Base-by-base conservation (phyloP, 208 protist species). In the Leishmania turanica region DNA sequence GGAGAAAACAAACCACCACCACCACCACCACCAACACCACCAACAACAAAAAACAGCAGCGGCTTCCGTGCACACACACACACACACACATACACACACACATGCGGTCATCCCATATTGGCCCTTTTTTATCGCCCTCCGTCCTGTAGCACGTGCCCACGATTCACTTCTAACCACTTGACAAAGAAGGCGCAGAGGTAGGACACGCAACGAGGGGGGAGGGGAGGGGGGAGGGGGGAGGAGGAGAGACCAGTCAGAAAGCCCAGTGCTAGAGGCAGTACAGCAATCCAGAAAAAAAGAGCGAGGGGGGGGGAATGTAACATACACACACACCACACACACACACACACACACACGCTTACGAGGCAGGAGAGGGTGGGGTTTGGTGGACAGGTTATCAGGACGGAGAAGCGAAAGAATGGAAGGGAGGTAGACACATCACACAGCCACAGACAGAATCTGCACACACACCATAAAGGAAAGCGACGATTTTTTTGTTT, bases 201-300 rank as follows among this genome's bases (percentile, higher is more conserved):
- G 7, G 21, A 58, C 54, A 58, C 54, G 21, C 21, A 27, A 58
- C 45, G 45, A 49, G 45, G 45, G 45, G 45, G 45, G 45, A 49
- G 45, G 45, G 45, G 45, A 49, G 45, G 45, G 45, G 45, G 45
- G 45, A 49, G 45, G 45, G 45, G 45, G 45, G 9, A 9, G 45
- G 40, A 15, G 21, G 54, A 19, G 54, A 31, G 27, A 64, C 58
- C 58, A 64, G 2, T 31, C 54, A 37, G 74, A 34, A 76, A 76
- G n/a, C 49, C 8, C 27, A 13, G 31, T 34, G 58, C 27, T 64
- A 27, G 31, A 65, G 60, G n/a, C 42, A 66, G 45, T 77, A 21
- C 42, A 81, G 21, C 31, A 72, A 31, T 70, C n/a, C 47, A 56
- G 7, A 69, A 70, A 70, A 78, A 37, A 78, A 70, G 53, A 53